Evolutionary conservation across 495 filamentous ascomycete species (phyloP).

Genomic region (Cryomyces minteri): DNA sequence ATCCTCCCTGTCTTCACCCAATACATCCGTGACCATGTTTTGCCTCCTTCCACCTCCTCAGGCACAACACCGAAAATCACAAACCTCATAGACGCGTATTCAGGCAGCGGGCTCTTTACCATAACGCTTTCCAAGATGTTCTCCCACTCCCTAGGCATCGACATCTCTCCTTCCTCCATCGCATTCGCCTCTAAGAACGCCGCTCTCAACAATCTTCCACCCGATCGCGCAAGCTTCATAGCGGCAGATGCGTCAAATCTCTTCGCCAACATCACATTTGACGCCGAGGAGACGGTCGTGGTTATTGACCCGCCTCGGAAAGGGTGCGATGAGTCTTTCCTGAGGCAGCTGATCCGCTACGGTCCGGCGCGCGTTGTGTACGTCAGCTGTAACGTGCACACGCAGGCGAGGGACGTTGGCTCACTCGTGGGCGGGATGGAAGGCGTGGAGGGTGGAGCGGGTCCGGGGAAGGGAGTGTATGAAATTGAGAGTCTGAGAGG

Average conservation of each 20-base stretch:
- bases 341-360: constrained; percentile 59
- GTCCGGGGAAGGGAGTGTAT: constrained; percentile 38
- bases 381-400: constrained; percentile 95
- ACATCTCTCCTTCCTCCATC: constrained; percentile 56
- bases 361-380: constrained; percentile 69
- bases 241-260: constrained; percentile 68
- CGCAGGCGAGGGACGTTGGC: constrained; percentile 84
- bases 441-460: constrained; percentile 18
- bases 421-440: constrained; percentile 50
- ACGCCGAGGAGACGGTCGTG: constrained; percentile 64
- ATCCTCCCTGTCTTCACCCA: constrained; percentile 81
- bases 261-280: constrained; percentile 52
- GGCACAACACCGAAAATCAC: constrained; percentile 29
- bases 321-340: constrained; percentile 74
- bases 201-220: constrained; percentile 48
- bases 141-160: constrained; percentile 46
- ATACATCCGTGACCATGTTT: constrained; percentile 46
- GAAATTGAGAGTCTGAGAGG: constrained; percentile 81
- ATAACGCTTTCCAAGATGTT: constrained; percentile 79
- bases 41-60: not conserved
- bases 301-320: constrained; percentile 91
- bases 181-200: constrained; percentile 59
- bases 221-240: constrained; percentile 49
- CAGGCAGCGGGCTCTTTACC: constrained; percentile 89
- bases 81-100: constrained; percentile 93